A percentile compares a stretch with the other conserved stretches of the same genome.
phyloP scores from a whole-genome alignment of 2,329 filamentous ascomycete genomes.

The Botryotinia calthae region DNA sequence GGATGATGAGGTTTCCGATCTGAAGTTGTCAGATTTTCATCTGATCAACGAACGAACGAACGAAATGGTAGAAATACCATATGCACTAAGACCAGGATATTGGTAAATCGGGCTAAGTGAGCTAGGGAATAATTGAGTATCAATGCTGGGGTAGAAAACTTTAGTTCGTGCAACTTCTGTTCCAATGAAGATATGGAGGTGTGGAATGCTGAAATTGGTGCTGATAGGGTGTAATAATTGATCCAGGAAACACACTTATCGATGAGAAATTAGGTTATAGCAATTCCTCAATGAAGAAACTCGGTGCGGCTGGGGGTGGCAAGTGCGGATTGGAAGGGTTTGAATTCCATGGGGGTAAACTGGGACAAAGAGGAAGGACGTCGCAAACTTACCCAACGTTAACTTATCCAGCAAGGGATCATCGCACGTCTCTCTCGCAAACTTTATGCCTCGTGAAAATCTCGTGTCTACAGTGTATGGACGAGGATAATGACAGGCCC shows the following conservation, averaged over 20 bases:
- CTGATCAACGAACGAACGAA: neutral
- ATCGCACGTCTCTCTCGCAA: neutral
- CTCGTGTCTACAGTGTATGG: neutral
- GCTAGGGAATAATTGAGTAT: neutral
- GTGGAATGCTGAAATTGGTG: neutral
- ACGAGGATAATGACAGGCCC: neutral
- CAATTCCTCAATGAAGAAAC: neutral
- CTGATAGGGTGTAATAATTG: neutral
- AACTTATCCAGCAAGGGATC: neutral
- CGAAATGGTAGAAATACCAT: neutral
- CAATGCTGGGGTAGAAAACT: neutral
- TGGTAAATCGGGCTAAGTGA: neutral
- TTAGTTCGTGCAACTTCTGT: neutral
- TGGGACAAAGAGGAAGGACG: neutral
- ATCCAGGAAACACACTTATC: neutral
- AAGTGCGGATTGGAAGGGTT: neutral
- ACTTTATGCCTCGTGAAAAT: neutral
- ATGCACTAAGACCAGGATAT: neutral
- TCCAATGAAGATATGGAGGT: neutral
- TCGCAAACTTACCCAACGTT: neutral
- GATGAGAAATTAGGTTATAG: neutral
- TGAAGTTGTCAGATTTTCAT: neutral
- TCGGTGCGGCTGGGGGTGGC: neutral
- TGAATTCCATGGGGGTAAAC: neutral
- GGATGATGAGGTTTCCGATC: neutral